phyloP scores from a whole-genome alignment of 139 green algal species.

The Coccomyxa sp. region DNA sequence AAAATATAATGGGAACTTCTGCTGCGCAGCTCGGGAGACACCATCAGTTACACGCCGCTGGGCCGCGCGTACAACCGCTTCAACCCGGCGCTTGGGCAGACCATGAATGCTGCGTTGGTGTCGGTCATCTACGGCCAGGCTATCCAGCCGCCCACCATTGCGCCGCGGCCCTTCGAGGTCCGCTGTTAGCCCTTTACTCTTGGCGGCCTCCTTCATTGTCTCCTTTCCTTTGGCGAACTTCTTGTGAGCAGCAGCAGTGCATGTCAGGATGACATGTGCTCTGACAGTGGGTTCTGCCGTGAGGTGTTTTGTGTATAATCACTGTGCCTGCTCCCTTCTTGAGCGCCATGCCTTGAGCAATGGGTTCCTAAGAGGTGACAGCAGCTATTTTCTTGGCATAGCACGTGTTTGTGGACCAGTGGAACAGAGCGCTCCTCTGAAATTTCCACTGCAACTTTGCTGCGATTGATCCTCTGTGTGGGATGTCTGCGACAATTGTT shows the following conservation, averaged over 20 bases:
- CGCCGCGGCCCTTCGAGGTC: neutral
- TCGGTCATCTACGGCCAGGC: conserved; percentile 38
- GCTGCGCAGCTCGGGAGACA: conserved; percentile 30
- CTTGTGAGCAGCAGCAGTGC: no score
- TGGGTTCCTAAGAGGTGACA: no score
- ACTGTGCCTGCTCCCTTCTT: no score
- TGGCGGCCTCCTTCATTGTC: no score
- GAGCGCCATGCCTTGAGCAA: no score
- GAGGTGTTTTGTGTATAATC: neutral
- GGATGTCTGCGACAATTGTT: neutral
- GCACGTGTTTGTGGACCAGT: no score
- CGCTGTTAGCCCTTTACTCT: neutral
- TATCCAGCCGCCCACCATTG: conserved; percentile 6
- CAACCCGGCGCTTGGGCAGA: conserved; percentile 38
- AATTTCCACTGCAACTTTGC: no score
- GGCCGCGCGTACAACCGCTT: conserved; percentile 46
- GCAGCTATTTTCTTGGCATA: no score
- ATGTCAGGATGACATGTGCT: neutral
- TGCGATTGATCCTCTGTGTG: no score
- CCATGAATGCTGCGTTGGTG: conserved; percentile 55
- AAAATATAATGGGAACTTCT: neutral
- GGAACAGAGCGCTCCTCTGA: no score
- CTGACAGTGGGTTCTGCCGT: neutral
- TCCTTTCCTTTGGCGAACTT: no score
- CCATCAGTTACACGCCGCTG: conserved; percentile 36